Evolutionary conservation across 768 basidiomycete species (phyloP).

Genomic region (Trametes villosa): DNA sequence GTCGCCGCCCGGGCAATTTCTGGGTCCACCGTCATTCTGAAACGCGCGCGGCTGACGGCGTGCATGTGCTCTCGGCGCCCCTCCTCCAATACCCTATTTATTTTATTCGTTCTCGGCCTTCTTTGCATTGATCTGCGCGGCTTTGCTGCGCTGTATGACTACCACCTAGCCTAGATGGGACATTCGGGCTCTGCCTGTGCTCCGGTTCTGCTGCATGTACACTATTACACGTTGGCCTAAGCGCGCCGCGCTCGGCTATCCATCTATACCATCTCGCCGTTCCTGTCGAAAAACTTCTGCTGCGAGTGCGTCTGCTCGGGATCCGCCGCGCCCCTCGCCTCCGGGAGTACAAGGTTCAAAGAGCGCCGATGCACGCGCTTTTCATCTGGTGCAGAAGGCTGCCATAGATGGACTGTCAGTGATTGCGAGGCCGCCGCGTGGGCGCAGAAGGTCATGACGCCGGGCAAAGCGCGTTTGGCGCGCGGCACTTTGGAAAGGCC

Average conservation of each 20-base stretch:
- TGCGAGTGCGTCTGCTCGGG: too few species aligned
- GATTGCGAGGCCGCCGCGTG: background rate
- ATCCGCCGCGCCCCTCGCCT: too few species aligned
- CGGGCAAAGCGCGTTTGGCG: background rate
- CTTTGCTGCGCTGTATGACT: background rate
- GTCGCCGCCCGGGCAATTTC: slow-evolving; percentile 6
- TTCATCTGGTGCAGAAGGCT: too few species aligned
- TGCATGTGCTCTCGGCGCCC: background rate
- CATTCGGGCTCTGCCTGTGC: background rate
- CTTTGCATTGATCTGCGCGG: background rate
- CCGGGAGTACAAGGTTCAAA: too few species aligned
- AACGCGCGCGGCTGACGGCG: background rate
- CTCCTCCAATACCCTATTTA: background rate
- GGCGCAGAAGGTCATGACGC: background rate
- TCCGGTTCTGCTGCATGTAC: background rate
- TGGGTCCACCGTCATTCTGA: slow-evolving; percentile 1
- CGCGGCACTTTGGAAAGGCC: background rate
- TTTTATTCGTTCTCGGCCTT: background rate
- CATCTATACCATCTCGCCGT: background rate
- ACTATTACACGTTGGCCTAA: background rate
- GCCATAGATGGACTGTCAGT: too few species aligned
- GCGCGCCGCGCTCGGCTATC: too few species aligned
- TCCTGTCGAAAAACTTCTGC: too few species aligned
- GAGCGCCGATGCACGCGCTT: too few species aligned
- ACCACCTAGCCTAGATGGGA: background rate